phyloP scores from a whole-genome alignment of 345 rosid species.

The Bruguiera gymnorhiza region DNA sequence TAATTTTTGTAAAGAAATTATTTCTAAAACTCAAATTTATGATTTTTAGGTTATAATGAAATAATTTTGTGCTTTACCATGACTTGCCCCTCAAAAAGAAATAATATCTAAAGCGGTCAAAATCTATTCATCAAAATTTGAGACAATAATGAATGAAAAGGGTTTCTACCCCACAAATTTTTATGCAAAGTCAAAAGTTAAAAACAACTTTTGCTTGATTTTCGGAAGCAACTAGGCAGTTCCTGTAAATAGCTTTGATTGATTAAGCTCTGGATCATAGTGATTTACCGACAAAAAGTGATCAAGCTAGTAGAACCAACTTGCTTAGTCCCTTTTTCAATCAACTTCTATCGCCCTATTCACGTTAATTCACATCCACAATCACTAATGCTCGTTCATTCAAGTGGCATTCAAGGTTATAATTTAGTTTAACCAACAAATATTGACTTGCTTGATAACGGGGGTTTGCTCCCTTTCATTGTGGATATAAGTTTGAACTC shows the following conservation, averaged over 20 bases:
- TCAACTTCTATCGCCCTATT: neutral
- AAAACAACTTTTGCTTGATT: constrained; percentile 12
- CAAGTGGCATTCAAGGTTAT: neutral
- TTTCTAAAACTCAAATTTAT: too few relatives aligned
- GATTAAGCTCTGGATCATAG: neutral
- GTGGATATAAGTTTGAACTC: too few relatives aligned
- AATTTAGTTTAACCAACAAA: neutral
- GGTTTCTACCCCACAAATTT: constrained; percentile 11
- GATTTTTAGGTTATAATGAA: too few relatives aligned
- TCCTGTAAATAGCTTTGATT: neutral
- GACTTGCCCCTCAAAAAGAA: neutral
- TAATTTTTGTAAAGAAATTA: too few relatives aligned
- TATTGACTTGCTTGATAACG: too few relatives aligned
- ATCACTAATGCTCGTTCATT: neutral
- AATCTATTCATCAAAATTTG: neutral
- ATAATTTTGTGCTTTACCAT: too few relatives aligned
- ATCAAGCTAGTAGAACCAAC: constrained; percentile 16
- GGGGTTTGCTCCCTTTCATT: too few relatives aligned
- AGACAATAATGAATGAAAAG: constrained; percentile 2
- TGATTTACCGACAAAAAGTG: constrained; percentile 27
- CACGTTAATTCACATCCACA: neutral
- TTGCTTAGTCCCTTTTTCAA: neutral
- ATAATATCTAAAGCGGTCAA: neutral
- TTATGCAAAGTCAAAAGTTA: constrained; percentile 21
- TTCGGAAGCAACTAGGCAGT: constrained; percentile 3